Conservation (phyloP, 495 filamentous ascomycete species). For the Neurospora sp. region DNA sequence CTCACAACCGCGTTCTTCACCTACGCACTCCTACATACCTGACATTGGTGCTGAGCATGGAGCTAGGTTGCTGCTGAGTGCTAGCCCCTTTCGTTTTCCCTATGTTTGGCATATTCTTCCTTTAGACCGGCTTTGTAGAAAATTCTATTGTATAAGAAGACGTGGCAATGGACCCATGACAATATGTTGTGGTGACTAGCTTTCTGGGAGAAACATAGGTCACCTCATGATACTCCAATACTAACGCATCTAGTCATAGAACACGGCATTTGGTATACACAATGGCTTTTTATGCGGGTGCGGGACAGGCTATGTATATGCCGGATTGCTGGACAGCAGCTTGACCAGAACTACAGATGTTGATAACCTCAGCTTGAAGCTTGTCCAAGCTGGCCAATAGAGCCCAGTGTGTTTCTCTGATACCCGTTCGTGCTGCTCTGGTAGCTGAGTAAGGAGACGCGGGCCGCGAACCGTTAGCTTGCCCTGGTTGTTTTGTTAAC, state of each 20-base stretch:
- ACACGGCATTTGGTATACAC: neutral
- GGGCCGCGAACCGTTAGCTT: neutral
- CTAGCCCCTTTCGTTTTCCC: neutral
- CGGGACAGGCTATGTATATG: neutral
- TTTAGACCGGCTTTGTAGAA: neutral
- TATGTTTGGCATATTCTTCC: neutral
- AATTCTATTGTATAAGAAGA: neutral
- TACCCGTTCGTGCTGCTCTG: neutral
- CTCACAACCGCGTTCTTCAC: neutral
- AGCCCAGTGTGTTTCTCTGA: neutral
- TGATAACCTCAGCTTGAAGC: neutral
- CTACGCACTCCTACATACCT: neutral
- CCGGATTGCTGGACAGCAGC: neutral
- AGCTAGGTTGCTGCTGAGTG: neutral
- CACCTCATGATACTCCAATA: neutral
- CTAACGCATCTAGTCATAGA: neutral
- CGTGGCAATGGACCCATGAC: neutral
- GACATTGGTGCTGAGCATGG: neutral
- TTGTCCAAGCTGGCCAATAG: neutral
- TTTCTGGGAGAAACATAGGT: neutral
- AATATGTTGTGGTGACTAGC: neutral
- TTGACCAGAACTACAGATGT: neutral
- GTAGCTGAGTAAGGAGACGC: neutral
- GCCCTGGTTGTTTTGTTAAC: neutral
- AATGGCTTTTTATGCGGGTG: neutral